Evolutionary conservation across 2,329 filamentous ascomycete species (phyloP).

Genomic region (Fusarium vanettenii): DNA sequence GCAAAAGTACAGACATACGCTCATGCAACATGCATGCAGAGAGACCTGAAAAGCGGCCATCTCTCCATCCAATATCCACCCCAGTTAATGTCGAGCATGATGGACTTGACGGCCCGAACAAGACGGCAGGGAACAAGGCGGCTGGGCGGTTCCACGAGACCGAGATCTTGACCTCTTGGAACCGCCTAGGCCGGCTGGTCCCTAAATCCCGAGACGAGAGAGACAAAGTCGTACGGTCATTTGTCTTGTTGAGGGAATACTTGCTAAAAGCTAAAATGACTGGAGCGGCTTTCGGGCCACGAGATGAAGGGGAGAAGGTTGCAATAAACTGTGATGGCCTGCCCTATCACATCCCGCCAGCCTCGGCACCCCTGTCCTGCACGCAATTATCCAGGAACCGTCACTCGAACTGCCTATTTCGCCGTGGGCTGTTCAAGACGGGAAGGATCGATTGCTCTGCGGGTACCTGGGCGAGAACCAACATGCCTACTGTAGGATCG

Average conservation of each 20-base stretch:
- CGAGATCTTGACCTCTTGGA: slow-evolving; percentile 18
- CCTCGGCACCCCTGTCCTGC: slow-evolving; percentile 17
- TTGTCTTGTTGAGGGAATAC: neutral
- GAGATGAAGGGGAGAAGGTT: slow-evolving; percentile 25
- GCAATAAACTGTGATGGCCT: slow-evolving; percentile 5
- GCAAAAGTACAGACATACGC: neutral
- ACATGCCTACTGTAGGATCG: slow-evolving; percentile 28
- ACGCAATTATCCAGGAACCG: slow-evolving; percentile 39
- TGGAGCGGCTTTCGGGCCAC: slow-evolving; percentile 18
- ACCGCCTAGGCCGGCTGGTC: slow-evolving; percentile 18
- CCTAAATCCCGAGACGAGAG: slow-evolving; percentile 27
- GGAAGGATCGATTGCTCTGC: neutral
- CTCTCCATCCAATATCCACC: slow-evolving; percentile 10
- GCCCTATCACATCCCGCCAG: slow-evolving; percentile 18
- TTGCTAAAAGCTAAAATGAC: neutral
- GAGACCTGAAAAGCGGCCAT: neutral
- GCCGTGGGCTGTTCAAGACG: slow-evolving; percentile 17
- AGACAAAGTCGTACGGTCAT: slow-evolving; percentile 12
- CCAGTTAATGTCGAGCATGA: slow-evolving; percentile 26
- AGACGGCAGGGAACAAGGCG: slow-evolving; percentile 26
- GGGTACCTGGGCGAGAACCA: slow-evolving; percentile 17
- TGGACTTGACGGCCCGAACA: slow-evolving; percentile 36
- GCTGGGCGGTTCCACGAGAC: slow-evolving; percentile 21
- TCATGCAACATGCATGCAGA: neutral
- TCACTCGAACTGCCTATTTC: slow-evolving; percentile 30